These are phyloP conservation scores for Eucalyptus erythrocorys DNA, from an alignment of 345 rosid genomes.

Conservation along the genomic window DNA sequence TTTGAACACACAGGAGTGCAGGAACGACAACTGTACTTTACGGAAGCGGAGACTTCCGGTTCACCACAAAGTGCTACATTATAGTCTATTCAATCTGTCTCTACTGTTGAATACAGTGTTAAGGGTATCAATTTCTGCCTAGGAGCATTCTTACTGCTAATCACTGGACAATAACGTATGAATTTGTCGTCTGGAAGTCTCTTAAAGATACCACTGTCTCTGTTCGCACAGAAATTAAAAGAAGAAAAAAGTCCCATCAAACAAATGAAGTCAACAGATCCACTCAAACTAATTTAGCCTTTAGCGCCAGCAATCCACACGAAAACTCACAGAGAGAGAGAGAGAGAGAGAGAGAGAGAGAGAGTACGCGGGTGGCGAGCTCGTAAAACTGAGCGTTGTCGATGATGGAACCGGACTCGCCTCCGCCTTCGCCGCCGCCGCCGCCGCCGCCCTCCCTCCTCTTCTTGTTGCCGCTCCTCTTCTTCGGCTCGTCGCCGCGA, in stretches of 20 bases:
- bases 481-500: neutral
- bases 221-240: neutral
- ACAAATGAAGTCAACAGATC: too few species aligned
- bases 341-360: neutral
- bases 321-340: too few species aligned
- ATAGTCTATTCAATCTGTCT: neutral
- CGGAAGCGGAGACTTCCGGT: neutral
- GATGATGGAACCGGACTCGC: slow-evolving; percentile 77
- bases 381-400: slow-evolving; percentile 87
- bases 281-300: too few species aligned
- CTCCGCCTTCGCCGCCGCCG: neutral
- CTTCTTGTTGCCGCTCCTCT: slow-evolving; percentile 1
- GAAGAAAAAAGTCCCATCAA: neutral
- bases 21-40: neutral
- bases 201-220: neutral
- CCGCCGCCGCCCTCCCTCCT: slow-evolving; percentile 2
- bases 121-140: neutral
- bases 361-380: slow-evolving; percentile 72
- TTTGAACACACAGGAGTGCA: neutral
- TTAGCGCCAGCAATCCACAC: too few species aligned
- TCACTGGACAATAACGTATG: neutral
- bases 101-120: neutral
- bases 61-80: neutral
- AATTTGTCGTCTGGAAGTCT: neutral
- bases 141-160: neutral